phyloP scores from a whole-genome alignment of 1,284 basidiomycete genomes.

The Moniliella sp. region DNA sequence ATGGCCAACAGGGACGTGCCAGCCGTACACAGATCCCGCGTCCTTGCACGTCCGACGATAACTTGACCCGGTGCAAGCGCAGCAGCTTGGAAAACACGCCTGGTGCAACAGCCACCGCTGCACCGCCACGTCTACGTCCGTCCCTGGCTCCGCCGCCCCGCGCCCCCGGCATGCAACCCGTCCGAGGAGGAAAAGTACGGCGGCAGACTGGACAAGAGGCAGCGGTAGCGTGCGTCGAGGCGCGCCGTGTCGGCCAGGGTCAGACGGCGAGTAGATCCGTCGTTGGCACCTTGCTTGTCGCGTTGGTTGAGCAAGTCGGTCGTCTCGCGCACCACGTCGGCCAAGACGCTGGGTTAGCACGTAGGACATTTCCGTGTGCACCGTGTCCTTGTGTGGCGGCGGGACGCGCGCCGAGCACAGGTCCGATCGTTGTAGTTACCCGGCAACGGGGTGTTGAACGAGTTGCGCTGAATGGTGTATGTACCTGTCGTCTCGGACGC shows the following conservation, averaged over 20 bases:
- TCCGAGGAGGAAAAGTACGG: no score
- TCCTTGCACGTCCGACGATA: conserved; percentile 13
- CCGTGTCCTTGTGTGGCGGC: conserved; percentile 9
- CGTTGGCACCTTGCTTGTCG: conserved; percentile 6
- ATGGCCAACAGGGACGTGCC: conserved; percentile 23
- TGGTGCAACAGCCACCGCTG: conserved; percentile 28
- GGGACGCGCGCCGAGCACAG: conserved; percentile 13
- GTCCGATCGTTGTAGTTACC: conserved; percentile 28
- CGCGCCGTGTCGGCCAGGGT: conserved; percentile 7
- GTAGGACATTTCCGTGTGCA: conserved; percentile 26
- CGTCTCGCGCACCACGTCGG: conserved; percentile 13
- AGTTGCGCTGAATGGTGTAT: conserved; percentile 15
- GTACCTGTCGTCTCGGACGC: conserved; percentile 4
- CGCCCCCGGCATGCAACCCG: no score
- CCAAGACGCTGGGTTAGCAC: conserved; percentile 12
- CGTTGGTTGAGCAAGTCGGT: conserved; percentile 11
- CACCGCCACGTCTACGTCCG: conserved; percentile 14
- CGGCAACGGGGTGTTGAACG: conserved; percentile 27
- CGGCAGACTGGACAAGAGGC: conserved; percentile 14
- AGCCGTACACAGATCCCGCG: conserved; percentile 22
- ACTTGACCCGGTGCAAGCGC: conserved; percentile 15
- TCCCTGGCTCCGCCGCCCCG: no score
- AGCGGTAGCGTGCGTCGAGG: conserved; percentile 15
- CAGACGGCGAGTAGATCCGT: conserved; percentile 8
- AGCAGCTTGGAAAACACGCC: conserved; percentile 24